Evolutionary conservation across 352 stramenopile species (phyloP), one percentile per base, ranked within the genome.

Genomic region (Aphanomyces euteiches): DNA sequence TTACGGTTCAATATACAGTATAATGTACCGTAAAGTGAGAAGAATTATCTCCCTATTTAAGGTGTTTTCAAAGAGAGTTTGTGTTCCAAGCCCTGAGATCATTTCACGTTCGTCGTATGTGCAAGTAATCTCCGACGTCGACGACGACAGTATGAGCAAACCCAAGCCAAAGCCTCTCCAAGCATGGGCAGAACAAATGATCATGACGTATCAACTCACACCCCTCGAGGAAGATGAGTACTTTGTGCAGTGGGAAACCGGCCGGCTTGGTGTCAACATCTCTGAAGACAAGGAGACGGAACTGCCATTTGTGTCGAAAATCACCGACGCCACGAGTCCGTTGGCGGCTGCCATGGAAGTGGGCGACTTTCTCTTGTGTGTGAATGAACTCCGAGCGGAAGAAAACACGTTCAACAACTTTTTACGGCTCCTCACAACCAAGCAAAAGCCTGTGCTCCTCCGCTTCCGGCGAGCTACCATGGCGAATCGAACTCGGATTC

Each of bases 351-450:
- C 64, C 6, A 70, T 95, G 28, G 74, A 72, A 53, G 80, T 87
- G 0, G 85, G 85, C 10, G 87, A 95, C 70, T 85, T 90, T 45
- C 83, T 95, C 67, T 90, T 90, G 60, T 95, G 75, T 73, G 87
- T 95, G 17, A 95, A 95, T 69, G 80, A 88, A 5, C 83, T 95
- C 75, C 83, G 87, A 21, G 91, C 87, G 38, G 86, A 90, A 56
- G 87, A 95, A 64, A 85, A 95, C 71, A 90, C 87, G 69, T 95
- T 95, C 66, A 85, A 84, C 12, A 87, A 93, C 71, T 95, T 95
- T 77, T 92, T 95, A 77, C 93, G 93, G 78, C 92, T 95, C 57
- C 75, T 95, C 43, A 83, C 87, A 43, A 95, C 87, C 21, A 95
- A 93, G 85, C 93, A 95, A 75, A 95, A 95, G 73, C 87, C 87